Evolutionary conservation across 78 protist species (phyloP).

Genomic region (Monosiga brevicollis): DNA sequence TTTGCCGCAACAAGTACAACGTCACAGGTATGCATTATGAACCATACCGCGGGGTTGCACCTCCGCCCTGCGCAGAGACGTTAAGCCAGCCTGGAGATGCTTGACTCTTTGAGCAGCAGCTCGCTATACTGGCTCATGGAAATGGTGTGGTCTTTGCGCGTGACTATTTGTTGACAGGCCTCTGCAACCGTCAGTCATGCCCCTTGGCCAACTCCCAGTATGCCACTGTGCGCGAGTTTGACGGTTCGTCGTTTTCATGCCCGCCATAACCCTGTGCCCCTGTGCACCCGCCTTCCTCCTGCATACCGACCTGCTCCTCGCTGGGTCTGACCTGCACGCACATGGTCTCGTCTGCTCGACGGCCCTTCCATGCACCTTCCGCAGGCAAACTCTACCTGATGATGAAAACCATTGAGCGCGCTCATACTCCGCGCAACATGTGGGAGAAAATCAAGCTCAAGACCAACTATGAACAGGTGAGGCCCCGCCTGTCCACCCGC

Average conservation of each 20-base stretch:
- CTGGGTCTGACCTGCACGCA: not conserved
- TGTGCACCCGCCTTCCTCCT: not conserved
- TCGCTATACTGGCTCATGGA: too few relatives aligned
- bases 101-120: too few relatives aligned
- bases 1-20: slow-evolving; percentile 88
- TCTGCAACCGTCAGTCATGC: slow-evolving; percentile 82
- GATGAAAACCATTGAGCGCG: slow-evolving; percentile 95
- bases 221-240: slow-evolving; percentile 77
- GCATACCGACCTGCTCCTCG: not conserved
- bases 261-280: not conserved
- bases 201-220: slow-evolving; percentile 92
- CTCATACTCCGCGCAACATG: slow-evolving; percentile 83
- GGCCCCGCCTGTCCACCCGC: too few relatives aligned
- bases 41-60: too few relatives aligned
- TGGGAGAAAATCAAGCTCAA: slow-evolving; percentile 85
- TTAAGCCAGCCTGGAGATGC: too few relatives aligned
- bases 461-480: slow-evolving; percentile 52
- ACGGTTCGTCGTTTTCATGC: slow-evolving; percentile 1
- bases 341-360: not conserved
- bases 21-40: too few relatives aligned
- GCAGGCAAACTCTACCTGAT: slow-evolving; percentile 73
- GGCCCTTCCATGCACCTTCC: too few relatives aligned
- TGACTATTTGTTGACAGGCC: slow-evolving; percentile 89
- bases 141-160: too few relatives aligned
- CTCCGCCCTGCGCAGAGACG: too few relatives aligned